Evolutionary conservation across 1,284 basidiomycete genomes (phyloP).

Genomic region (Takashimella tepidaria): DNA sequence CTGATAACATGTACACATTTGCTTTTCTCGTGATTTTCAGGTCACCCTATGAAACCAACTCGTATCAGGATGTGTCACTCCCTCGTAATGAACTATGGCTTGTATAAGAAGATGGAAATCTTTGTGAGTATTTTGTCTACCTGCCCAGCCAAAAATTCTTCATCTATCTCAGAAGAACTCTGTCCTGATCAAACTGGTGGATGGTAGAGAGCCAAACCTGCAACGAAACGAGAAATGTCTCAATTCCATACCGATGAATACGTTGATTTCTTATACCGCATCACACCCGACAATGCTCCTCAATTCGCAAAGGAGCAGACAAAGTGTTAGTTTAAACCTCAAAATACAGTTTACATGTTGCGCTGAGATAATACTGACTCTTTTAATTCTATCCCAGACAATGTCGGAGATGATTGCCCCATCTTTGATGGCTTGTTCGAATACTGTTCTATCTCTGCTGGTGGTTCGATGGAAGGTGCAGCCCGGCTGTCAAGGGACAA

Average conservation of each 20-base stretch:
- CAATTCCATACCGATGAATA: conserved; percentile 94
- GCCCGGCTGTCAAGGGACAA: conserved; percentile 92
- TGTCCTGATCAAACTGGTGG: neutral
- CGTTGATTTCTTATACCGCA: conserved; percentile 78
- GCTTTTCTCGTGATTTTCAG: too few relatives aligned
- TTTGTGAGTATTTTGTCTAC: conserved; percentile 60
- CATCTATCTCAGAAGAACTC: neutral
- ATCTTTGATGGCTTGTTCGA: conserved; percentile 98
- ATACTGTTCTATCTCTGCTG: conserved; percentile 97
- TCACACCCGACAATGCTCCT: conserved; percentile 79
- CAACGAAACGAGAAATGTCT: conserved; percentile 96
- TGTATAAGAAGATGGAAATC: conserved; percentile 97
- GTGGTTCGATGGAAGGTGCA: conserved; percentile 99
- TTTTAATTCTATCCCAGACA: too few relatives aligned
- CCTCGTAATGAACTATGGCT: conserved; percentile 97
- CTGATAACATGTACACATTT: too few relatives aligned
- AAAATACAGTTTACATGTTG: too few relatives aligned
- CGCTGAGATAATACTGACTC: conserved; percentile 3
- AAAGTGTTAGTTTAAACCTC: conserved; percentile 75
- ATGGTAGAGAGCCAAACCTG: conserved; percentile 91
- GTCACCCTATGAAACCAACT: conserved; percentile 80
- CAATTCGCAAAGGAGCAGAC: conserved; percentile 90
- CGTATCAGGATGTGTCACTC: conserved; percentile 99
- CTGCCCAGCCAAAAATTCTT: too few relatives aligned
- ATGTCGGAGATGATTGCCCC: conserved; percentile 92